Percentiles rank a stretch among this genome's conserved stretches.
phyloP scores from a whole-genome alignment of 352 stramenopile species.

The Globisporangium emineosum region DNA sequence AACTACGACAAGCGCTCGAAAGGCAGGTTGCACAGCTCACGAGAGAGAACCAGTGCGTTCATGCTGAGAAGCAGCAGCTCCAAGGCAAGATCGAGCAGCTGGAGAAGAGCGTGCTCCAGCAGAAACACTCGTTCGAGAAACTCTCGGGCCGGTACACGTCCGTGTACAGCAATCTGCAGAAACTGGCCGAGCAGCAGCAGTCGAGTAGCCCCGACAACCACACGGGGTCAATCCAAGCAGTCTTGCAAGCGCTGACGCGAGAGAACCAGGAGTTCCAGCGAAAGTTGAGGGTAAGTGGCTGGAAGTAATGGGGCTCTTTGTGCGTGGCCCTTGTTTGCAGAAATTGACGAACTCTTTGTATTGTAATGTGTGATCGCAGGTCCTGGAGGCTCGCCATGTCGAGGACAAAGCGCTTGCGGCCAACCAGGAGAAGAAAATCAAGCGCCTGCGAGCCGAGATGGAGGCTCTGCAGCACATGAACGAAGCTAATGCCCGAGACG shows the following conservation, averaged over 20 bases:
- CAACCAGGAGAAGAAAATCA: conserved; percentile 70
- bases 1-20: conserved; percentile 32
- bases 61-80: conserved; percentile 35
- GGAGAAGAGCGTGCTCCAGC: conserved; percentile 38
- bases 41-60: conserved; percentile 38
- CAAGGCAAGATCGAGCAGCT: conserved; percentile 39
- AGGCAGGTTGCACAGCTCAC: conserved; percentile 34
- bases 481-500: conserved; percentile 35
- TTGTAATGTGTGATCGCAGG: conserved; percentile 19
- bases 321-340: background rate
- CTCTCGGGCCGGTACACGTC: conserved; percentile 53
- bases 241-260: conserved; percentile 51
- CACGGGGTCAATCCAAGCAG: conserved; percentile 28
- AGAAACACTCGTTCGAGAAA: conserved; percentile 66
- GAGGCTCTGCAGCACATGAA: conserved; percentile 76
- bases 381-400: conserved; percentile 52
- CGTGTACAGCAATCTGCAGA: conserved; percentile 57
- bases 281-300: conserved; percentile 40
- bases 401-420: conserved; percentile 55
- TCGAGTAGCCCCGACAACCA: conserved; percentile 15
- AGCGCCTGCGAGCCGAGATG: conserved; percentile 62
- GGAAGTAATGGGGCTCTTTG: background rate
- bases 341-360: background rate
- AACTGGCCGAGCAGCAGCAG: conserved; percentile 40
- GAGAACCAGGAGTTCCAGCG: conserved; percentile 72